Base-by-base conservation (phyloP, 2,329 filamentous ascomycete species). In the Gaeumannomyces sp. region DNA sequence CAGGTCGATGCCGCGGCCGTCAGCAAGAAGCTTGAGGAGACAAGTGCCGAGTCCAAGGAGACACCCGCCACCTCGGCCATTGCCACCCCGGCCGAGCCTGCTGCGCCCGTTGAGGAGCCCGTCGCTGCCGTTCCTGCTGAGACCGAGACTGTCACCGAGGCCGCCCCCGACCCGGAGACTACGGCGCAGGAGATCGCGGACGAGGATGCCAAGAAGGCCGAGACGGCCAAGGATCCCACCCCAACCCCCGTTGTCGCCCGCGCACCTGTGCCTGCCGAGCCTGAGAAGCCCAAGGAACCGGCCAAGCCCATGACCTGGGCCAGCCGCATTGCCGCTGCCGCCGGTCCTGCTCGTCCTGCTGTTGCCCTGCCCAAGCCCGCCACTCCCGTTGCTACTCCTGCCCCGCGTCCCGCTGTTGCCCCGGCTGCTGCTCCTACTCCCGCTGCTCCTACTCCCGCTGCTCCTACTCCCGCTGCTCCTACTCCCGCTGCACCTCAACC, bases 1-100 rank as follows among this genome's bases (percentile, higher is more conserved):
- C 64, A 72, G 62, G 71, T 81, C 57, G 81, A 87, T 65, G 76
- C 79, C 56, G 75, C 78, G 28, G 81, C 83, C 71, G 84, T 93
- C 56, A 89, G 92, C 74, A 82, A 92, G 80, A 92, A 92, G 82
- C 83, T 93, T 28, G 89, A 94, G 78, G 85, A 92, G 73, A 81
- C 80, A 69, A 73, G 74, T 66, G 71, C 73, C 63, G 72, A 73
- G 64, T 71, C 74, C 63, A 73, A 80, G 69, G 74, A 74, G 35
- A 67, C 71, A 3, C 72, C 78, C 66, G 72, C 80, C 70, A 74
- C 79, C 67, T 82, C 81, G 67, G 80, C 78, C 22, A 65, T 66
- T 53, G 77, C 79, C 60, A 71, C 69, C 19, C 67, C 72, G 57
- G 73, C 73, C 62, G 71, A 74, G 72, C 31, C 67, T 28, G 60